Evolutionary conservation across 805 yeast species (phyloP), one percentile per base, ranked within the genome.

Genomic region (Saturnispora gosingensis): DNA sequence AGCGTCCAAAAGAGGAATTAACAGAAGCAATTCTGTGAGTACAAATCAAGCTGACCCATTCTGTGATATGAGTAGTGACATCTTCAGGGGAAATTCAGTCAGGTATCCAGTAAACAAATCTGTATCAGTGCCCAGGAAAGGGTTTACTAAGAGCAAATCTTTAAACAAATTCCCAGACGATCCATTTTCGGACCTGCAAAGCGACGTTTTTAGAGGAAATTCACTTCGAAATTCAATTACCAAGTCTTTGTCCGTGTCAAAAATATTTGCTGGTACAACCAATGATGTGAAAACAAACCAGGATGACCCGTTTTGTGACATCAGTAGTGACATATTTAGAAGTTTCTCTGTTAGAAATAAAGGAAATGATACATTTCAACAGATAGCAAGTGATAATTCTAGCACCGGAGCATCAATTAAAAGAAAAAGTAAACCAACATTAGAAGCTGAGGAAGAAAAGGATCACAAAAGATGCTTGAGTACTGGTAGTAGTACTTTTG

Each of bases 401-500:
- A 36, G 20, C 18, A 40, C 27, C 4, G 11, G 18, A 22, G 22
- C 24, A 24, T 13, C 30, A 22, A 18, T 38, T 18, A 35, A 18
- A 38, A 18, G 42, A 10, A 38, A 18, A 16, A 38, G 5, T 16
- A 16, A 38, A 18, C 10, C 42, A 8, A 18, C 6, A 24, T 22
- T 11, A 13, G 28, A 24, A 40, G 10, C 22, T n/a, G 9, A 22
- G 10, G 44, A 39, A 16, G 27, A 13, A 16, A 40, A 42, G 10
- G 20, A 24, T 2, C 45, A 48, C 8, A 35, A 49, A 7, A 50
- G 57, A 32, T 50, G 55, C 44, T 5, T 48, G 13, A 55, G 56
- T 36, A 38, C 55, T n/a, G 51, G 57, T 9, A 45, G 48, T 35
- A 52, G 43, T 9, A 34, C 35, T 3, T 44, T 30, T 30, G 38